Evolutionary conservation across 2,329 filamentous ascomycete genomes (phyloP).

Genomic region (Sodiomyces alkalinus): DNA sequence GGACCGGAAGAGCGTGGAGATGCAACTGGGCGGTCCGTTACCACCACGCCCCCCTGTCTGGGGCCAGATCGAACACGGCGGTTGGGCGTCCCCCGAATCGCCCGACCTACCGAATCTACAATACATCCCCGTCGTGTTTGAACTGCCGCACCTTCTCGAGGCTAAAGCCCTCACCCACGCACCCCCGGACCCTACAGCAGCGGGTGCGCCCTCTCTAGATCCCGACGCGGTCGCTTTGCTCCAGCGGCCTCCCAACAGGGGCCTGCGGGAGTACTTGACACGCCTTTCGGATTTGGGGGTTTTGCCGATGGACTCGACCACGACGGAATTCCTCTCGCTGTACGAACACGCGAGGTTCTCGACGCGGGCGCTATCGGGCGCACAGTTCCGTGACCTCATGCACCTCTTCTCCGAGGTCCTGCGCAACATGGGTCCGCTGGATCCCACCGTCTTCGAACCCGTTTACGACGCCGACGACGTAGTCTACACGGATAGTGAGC

Average conservation of each 20-base stretch:
- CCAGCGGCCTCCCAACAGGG: constrained; percentile 54
- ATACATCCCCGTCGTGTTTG: constrained; percentile 65
- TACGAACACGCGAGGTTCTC: constrained; percentile 87
- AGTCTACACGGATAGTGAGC: too few species aligned
- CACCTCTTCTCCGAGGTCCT: constrained; percentile 69
- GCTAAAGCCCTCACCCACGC: constrained; percentile 83
- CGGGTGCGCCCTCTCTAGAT: constrained; percentile 37
- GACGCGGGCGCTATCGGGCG: constrained; percentile 48
- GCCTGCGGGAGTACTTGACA: constrained; percentile 62
- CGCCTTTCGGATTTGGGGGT: constrained; percentile 56
- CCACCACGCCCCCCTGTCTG: constrained; percentile 43
- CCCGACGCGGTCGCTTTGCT: constrained; percentile 55
- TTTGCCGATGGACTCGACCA: constrained; percentile 26
- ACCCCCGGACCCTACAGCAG: constrained; percentile 32
- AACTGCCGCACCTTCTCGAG: constrained; percentile 82
- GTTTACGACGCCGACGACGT: constrained; percentile 12
- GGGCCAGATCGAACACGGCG: constrained; percentile 73
- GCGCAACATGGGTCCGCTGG: constrained; percentile 54
- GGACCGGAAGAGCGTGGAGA: constrained; percentile 21
- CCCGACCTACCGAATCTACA: constrained; percentile 66
- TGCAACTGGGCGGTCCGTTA: constrained; percentile 30
- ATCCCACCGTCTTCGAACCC: constrained; percentile 32
- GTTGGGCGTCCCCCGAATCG: constrained; percentile 73
- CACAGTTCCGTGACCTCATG: constrained; percentile 67
- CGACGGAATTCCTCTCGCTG: constrained; percentile 49